phyloP scores from a whole-genome alignment of 2,329 filamentous ascomycete genomes.

The Chrysoporthe deuterocubensis region DNA sequence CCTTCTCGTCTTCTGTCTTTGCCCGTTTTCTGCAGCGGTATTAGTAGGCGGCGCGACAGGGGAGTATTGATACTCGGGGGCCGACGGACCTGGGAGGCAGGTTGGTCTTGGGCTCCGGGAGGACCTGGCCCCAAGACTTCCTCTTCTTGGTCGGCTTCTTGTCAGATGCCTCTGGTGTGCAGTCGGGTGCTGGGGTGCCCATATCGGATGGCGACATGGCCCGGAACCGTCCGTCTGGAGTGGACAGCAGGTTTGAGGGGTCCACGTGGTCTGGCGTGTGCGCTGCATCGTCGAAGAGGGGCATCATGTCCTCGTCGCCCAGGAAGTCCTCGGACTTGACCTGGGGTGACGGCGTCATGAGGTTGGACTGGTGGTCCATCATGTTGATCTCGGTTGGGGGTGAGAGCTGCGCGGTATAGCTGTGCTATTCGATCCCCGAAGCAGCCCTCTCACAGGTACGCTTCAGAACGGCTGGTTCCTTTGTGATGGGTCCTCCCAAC shows the following conservation, averaged over 20 bases:
- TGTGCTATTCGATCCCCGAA: conserved; percentile 20
- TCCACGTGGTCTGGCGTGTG: conserved; percentile 42
- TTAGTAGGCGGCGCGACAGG: not conserved
- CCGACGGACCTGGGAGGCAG: conserved; percentile 78
- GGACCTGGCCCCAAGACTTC: conserved; percentile 98
- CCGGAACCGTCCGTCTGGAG: not conserved
- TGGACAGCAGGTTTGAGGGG: conserved; percentile 46
- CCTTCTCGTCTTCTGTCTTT: conserved; percentile 98
- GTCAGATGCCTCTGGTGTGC: conserved; percentile 19
- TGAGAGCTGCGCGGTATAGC: conserved; percentile 33
- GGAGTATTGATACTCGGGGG: conserved; percentile 11
- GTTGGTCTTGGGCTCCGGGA: conserved; percentile 95
- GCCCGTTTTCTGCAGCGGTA: conserved; percentile 75
- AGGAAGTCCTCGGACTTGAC: conserved; percentile 60
- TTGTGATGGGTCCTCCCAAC: too few relatives aligned
- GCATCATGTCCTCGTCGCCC: conserved; percentile 53
- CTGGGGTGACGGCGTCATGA: conserved; percentile 44
- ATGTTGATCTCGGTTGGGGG: conserved; percentile 14
- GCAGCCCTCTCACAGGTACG: too few relatives aligned
- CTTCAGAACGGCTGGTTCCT: too few relatives aligned
- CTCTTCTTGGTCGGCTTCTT: conserved; percentile 89
- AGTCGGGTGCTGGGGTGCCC: conserved; percentile 31
- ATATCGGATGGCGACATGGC: conserved; percentile 24
- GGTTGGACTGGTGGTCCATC: conserved; percentile 32
- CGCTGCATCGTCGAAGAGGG: conserved; percentile 50